Percentiles rank a stretch among this genome's conserved stretches.
Conservation (phyloP, 805 yeast genomes). For the Candida silvicultrix region DNA sequence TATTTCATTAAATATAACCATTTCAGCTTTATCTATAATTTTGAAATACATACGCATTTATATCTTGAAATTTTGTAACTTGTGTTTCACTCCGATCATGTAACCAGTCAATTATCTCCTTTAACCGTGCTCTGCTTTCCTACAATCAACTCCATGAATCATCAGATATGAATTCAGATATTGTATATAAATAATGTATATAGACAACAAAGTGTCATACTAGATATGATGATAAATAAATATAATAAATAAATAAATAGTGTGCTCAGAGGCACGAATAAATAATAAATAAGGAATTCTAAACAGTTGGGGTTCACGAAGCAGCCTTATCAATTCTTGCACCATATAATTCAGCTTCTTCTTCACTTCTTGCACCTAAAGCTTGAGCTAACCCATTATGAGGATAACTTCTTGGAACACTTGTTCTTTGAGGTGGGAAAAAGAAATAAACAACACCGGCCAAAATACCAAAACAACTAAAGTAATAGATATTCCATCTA, state of each 20-base stretch:
- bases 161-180: too few species aligned
- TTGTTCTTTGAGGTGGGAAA: conserved; percentile 60
- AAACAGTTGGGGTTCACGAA: background rate
- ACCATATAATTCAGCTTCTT: conserved; percentile 30
- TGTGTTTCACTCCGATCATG: too few species aligned
- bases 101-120: too few species aligned
- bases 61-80: too few species aligned
- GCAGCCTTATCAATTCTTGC: conserved; percentile 35
- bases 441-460: conserved; percentile 41
- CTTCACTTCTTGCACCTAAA: conserved; percentile 55
- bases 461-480: conserved; percentile 39
- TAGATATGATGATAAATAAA: background rate
- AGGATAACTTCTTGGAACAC: conserved; percentile 72
- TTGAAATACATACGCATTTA: too few species aligned
- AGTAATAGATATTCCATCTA: conserved; percentile 49
- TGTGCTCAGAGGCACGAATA: too few species aligned
- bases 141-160: too few species aligned
- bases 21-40: too few species aligned
- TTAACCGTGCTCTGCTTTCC: too few species aligned
- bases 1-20: too few species aligned
- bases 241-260: background rate
- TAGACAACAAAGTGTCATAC: background rate
- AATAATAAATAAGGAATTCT: background rate
- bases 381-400: conserved; percentile 69
- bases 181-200: background rate